Conservation (phyloP, 73 alveolate species). For the Paramecium sonneborni region DNA sequence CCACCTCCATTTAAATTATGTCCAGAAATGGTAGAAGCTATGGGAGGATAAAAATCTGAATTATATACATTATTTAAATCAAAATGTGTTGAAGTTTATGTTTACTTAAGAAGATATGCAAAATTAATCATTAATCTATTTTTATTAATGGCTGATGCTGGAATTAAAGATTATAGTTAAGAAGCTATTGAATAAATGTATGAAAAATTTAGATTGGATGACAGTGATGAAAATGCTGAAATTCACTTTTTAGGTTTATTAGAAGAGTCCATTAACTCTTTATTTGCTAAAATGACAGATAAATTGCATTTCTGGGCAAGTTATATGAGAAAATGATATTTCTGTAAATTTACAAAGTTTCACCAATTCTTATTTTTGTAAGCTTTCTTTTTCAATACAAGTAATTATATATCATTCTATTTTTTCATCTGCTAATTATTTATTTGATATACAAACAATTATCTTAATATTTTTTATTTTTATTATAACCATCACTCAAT, state of each 20-base stretch:
- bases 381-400: background rate
- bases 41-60: slow-evolving; percentile 92
- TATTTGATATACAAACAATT: background rate
- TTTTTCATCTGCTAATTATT: background rate
- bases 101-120: slow-evolving; percentile 88
- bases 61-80: slow-evolving; percentile 83
- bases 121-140: slow-evolving; percentile 90
- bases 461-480: background rate
- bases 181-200: slow-evolving; percentile 83
- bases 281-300: slow-evolving; percentile 94
- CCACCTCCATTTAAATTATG: slow-evolving; percentile 99
- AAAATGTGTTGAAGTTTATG: slow-evolving; percentile 92
- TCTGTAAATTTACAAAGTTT: too few species aligned
- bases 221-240: slow-evolving; percentile 87
- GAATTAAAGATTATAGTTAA: slow-evolving; percentile 83
- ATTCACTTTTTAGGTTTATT: slow-evolving; percentile 82
- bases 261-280: slow-evolving; percentile 89
- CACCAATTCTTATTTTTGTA: too few species aligned
- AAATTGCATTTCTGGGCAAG: slow-evolving; percentile 94
- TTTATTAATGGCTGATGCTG: slow-evolving; percentile 94
- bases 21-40: slow-evolving; percentile 96
- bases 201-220: slow-evolving; percentile 89
- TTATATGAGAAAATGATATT: slow-evolving; percentile 77
- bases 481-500: too few species aligned
- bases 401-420: background rate